Evolutionary conservation across 257 asterid genomes (phyloP), one percentile per base, ranked within the genome.

Genomic region (Handroanthus guayacan): DNA sequence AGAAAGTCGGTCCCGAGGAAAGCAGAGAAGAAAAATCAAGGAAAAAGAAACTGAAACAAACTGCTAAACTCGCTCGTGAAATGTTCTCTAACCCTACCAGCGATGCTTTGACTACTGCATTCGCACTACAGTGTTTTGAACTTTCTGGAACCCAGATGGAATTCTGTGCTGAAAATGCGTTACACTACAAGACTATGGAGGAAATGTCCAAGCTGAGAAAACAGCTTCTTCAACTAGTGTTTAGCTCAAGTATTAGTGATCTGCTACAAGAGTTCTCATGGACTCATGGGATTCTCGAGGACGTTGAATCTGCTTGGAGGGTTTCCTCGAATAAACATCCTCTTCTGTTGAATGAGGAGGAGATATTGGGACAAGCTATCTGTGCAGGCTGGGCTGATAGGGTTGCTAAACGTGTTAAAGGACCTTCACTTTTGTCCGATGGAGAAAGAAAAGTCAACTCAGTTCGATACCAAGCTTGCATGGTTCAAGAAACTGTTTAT

Each of bases 171-270:
- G 94, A 85, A 41, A 80, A 87, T 61, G 85, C 81, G 9, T 76
- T 95, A 62, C 97, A 95, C 86, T 61, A 81, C 70, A 95, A 95
- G 79, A 95, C 96, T 0, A 91, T 95, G 99, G 98, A 91, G 79
- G 99, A 95, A 86, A 95, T 95, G 97, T 92, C 98, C 38, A 95
- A 95, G 83, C 83, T 95, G 79, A 88, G 98, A 85, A 87, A 89
- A 58, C 99, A 95, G 84, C 94, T 95, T 58, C 93, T 95, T 75
- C 91, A 72, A 34, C 84, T 91, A 20, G 96, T 91, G 34, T 87
- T 92, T 57, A 79, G 57, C 78, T 84, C 95, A 38, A 77, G 85
- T 58, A 36, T 60, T 3, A 64, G 82, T 37, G 92, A 89, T 80
- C 36, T 45, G 14, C 87, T 78, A 13, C 80, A 81, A 18, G 88